Evolutionary conservation across 257 asterid genomes (phyloP).

Genomic region (Nicotiana benthamiana): DNA sequence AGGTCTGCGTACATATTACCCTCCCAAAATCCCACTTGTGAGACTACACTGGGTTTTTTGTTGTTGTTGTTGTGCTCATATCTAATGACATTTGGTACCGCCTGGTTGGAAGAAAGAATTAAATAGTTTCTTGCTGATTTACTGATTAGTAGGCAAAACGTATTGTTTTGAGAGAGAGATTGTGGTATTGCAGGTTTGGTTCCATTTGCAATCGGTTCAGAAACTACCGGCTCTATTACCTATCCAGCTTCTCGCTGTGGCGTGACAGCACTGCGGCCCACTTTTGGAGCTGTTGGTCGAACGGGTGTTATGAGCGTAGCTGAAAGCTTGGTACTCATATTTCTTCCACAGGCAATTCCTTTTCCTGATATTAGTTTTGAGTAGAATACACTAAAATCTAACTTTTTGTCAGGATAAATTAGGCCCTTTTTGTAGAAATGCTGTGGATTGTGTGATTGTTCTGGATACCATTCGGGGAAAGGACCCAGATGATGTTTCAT

Average conservation of each 20-base stretch:
- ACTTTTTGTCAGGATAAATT: conserved; percentile 60
- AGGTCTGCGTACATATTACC: too few species aligned
- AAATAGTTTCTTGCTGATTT: neutral
- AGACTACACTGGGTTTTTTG: too few species aligned
- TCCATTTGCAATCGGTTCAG: conserved; percentile 93
- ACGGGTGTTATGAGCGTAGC: conserved; percentile 90
- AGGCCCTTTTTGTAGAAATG: conserved; percentile 90
- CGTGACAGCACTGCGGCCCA: conserved; percentile 82
- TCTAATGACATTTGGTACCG: neutral
- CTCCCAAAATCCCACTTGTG: too few species aligned
- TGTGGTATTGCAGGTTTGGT: conserved; percentile 47
- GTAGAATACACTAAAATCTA: neutral
- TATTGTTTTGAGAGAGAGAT: conserved; percentile 14
- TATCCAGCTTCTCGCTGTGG: conserved; percentile 96
- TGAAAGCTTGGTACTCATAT: conserved; percentile 72
- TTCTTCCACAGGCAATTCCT: neutral
- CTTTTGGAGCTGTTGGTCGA: conserved; percentile 83
- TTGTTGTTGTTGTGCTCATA: neutral
- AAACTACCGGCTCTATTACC: conserved; percentile 88
- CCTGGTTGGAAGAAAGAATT: neutral
- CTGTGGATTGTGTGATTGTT: conserved; percentile 67
- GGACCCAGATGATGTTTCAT: conserved; percentile 79
- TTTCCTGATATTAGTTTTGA: conserved; percentile 5
- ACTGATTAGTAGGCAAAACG: neutral
- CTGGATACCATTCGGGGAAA: conserved; percentile 68